Conservation (phyloP, 371 early-diverging fungal genomes). For the Cokeromyces recurvatus region DNA sequence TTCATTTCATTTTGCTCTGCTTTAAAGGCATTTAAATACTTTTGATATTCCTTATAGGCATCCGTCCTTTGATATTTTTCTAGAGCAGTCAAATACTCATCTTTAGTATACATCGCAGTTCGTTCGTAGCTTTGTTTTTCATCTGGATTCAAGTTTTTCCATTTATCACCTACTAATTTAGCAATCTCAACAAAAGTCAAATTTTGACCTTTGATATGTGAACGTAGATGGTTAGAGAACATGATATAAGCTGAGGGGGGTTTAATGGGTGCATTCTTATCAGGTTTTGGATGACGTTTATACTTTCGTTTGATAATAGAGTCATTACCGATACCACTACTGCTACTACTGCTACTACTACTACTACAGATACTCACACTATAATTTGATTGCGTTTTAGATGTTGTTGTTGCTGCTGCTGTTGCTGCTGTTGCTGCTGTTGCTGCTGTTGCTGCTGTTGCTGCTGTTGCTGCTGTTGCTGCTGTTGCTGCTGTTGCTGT, state of each 20-base stretch:
- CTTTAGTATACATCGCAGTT: constrained; percentile 36
- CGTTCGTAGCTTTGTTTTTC: constrained; percentile 34
- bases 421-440: background rate
- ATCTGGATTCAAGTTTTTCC: constrained; percentile 31
- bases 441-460: background rate
- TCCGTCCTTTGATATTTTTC: constrained; percentile 32
- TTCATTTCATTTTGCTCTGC: constrained; percentile 34
- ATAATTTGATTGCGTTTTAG: too few species aligned
- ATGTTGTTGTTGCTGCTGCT: background rate
- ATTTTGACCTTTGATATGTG: constrained; percentile 33
- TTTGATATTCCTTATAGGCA: constrained; percentile 37
- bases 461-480: background rate
- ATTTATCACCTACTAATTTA: constrained; percentile 45
- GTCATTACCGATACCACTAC: too few species aligned
- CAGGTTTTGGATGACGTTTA: constrained; percentile 49
- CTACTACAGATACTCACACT: too few species aligned
- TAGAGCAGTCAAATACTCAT: constrained; percentile 31
- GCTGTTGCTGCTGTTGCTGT: background rate
- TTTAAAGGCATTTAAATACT: constrained; percentile 31
- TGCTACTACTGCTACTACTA: too few species aligned
- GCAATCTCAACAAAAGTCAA: constrained; percentile 48
- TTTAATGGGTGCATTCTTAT: constrained; percentile 49
- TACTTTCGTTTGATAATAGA: constrained; percentile 34
- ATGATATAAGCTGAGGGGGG: constrained; percentile 55
- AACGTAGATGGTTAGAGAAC: constrained; percentile 45